Evolutionary conservation across 176 grass and related monocot genomes (phyloP).

Genomic region (Carex littledalei): DNA sequence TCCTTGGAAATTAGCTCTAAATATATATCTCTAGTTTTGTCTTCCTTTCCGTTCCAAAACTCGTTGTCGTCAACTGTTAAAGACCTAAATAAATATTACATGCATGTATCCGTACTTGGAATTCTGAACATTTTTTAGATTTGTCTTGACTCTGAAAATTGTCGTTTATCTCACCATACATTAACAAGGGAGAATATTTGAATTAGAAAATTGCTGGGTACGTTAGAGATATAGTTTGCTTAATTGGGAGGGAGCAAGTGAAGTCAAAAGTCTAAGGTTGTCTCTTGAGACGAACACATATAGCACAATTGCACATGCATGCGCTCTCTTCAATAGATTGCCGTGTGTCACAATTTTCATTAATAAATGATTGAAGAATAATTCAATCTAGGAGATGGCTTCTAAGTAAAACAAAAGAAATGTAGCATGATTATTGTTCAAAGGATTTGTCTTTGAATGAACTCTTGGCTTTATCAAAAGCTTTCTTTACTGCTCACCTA

Average conservation of each 20-base stretch:
- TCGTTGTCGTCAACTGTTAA: not conserved
- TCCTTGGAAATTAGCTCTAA: too few relatives aligned
- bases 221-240: not conserved
- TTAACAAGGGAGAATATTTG: not conserved
- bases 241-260: not conserved
- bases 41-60: not conserved
- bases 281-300: not conserved
- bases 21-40: not conserved
- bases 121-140: not conserved
- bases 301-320: not conserved
- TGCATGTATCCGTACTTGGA: not conserved
- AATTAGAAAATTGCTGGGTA: not conserved
- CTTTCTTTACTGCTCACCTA: not conserved
- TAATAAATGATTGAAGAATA: not conserved
- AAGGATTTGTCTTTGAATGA: slow-evolving; percentile 6
- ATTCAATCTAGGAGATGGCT: not conserved
- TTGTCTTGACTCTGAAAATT: not conserved
- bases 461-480: not conserved
- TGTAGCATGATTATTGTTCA: not conserved
- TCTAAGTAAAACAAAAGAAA: slow-evolving; percentile 14
- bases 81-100: not conserved
- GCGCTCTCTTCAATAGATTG: not conserved
- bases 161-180: not conserved
- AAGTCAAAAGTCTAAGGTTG: not conserved
- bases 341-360: not conserved